A percentile compares a stretch with the other conserved stretches of the same genome.
These are phyloP conservation scores for Coemansia sp. DNA, from an alignment of 192 early-diverging fungal species.

Conservation along the genomic window DNA sequence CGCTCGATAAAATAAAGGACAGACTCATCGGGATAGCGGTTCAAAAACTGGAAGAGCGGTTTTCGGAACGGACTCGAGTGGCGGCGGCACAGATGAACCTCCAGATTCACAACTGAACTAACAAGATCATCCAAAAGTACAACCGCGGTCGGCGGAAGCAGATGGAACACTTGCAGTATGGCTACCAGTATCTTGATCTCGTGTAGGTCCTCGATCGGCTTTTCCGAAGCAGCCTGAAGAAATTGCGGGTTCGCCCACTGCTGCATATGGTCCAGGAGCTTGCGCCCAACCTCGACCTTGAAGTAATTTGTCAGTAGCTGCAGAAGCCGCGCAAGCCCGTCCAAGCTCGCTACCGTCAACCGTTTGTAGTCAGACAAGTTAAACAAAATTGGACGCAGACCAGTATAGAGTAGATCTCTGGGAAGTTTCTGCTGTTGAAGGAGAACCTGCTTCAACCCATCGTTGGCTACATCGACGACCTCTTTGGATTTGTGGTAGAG, in stretches of 20 bases:
- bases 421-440: conserved; percentile 74
- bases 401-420: conserved; percentile 92
- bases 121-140: conserved; percentile 93
- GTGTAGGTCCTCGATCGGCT: conserved; percentile 87
- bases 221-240: conserved; percentile 77
- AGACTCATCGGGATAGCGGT: conserved; percentile 83
- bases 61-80: conserved; percentile 92
- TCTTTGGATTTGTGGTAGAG: conserved; percentile 93
- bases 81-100: conserved; percentile 76
- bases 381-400: conserved; percentile 93
- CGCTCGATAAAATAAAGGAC: conserved; percentile 82
- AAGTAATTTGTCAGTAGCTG: conserved; percentile 97
- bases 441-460: conserved; percentile 79
- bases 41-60: conserved; percentile 89
- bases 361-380: conserved; percentile 95
- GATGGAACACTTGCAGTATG: conserved; percentile 90
- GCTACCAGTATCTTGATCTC: conserved; percentile 94
- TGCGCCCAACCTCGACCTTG: conserved; percentile 98
- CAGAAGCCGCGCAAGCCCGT: conserved; percentile 90
- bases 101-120: conserved; percentile 83
- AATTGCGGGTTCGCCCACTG: conserved; percentile 90
- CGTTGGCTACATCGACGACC: conserved; percentile 92
- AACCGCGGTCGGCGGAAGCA: conserved; percentile 88
- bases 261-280: conserved; percentile 93
- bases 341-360: conserved; percentile 89